Conservation (phyloP, 257 asterid genomes). For the Solanum pimpinellifolium region DNA sequence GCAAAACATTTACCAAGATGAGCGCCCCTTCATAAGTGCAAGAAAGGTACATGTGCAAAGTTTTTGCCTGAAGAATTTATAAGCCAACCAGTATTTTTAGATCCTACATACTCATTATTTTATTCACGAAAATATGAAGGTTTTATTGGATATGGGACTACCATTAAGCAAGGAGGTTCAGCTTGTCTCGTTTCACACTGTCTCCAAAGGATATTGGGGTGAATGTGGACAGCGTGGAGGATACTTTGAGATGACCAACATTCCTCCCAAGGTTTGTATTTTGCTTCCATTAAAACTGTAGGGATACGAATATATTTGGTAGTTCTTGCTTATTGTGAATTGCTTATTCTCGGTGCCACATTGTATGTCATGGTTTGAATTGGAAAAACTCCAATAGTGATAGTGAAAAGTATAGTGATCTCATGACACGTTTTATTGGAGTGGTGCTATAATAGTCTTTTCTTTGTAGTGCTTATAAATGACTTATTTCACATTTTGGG, state of each 20-base stretch:
- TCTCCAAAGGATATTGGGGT: conserved; percentile 93
- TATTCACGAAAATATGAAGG: conserved; percentile 29
- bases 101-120: neutral
- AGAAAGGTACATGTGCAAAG: conserved; percentile 43
- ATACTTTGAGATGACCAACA: conserved; percentile 95
- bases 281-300: neutral
- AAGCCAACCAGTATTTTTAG: neutral
- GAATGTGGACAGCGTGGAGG: conserved; percentile 99
- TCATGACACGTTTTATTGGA: neutral
- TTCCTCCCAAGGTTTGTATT: conserved; percentile 66
- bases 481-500: neutral
- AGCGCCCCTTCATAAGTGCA: conserved; percentile 88
- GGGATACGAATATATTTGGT: neutral
- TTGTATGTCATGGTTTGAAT: neutral
- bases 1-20: conserved; percentile 96
- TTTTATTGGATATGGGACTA: conserved; percentile 80
- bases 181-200: conserved; percentile 93
- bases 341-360: neutral
- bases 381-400: neutral
- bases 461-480: neutral
- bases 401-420: neutral
- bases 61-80: neutral
- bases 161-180: conserved; percentile 75
- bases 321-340: neutral
- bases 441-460: neutral